Conservation (phyloP, 1,284 basidiomycete genomes). For the Ganoderma sp. region DNA sequence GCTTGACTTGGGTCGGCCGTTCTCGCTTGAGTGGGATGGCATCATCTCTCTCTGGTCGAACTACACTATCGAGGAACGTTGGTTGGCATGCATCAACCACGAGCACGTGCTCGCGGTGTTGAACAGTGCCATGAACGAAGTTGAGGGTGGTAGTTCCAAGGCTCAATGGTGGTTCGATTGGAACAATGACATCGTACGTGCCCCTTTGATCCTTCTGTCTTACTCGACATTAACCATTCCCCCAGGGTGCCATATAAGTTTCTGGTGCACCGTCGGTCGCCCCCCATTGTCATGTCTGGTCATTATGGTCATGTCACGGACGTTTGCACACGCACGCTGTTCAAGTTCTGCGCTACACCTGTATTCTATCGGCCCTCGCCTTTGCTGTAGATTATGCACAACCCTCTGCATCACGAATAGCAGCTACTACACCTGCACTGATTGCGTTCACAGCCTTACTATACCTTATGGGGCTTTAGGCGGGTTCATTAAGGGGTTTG, state of each 20-base stretch:
- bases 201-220: background rate
- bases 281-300: background rate
- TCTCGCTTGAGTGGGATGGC: background rate
- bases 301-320: background rate
- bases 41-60: slow-evolving; percentile 9
- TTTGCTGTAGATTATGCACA: background rate
- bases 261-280: background rate
- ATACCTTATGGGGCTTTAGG: background rate
- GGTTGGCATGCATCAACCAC: background rate
- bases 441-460: too few species aligned
- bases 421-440: background rate
- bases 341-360: background rate
- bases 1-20: background rate
- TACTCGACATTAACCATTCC: background rate
- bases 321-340: background rate
- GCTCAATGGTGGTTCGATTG: background rate
- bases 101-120: background rate
- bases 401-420: background rate
- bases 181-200: background rate
- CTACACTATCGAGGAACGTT: background rate
- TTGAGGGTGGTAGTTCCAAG: background rate
- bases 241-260: background rate
- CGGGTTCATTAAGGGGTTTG: too few species aligned
- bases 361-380: background rate
- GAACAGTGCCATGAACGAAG: background rate